Percentiles rank a stretch among this genome's conserved stretches.
Conservation (phyloP, 768 basidiomycete species). For the Psilocybe sp. region DNA sequence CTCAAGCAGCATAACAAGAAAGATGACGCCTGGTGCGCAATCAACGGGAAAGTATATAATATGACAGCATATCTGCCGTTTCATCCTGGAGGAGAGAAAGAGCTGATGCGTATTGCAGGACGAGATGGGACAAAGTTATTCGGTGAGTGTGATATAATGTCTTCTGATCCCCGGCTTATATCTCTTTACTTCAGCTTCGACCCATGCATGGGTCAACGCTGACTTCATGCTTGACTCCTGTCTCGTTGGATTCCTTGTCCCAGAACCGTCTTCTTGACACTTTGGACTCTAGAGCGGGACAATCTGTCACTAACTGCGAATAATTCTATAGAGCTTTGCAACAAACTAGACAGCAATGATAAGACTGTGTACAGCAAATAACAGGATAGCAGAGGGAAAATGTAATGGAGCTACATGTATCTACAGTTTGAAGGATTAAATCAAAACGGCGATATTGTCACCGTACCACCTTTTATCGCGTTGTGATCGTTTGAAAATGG, state of each 20-base stretch:
- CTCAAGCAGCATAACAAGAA: slow-evolving; percentile 78
- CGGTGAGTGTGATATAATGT: slow-evolving; percentile 47
- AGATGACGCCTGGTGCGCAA: slow-evolving; percentile 90
- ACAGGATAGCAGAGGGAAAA: no score
- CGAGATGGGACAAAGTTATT: slow-evolving; percentile 94
- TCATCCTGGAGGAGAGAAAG: slow-evolving; percentile 93
- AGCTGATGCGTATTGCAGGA: slow-evolving; percentile 93
- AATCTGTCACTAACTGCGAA: not conserved
- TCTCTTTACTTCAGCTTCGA: slow-evolving; percentile 53
- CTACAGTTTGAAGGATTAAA: no score
- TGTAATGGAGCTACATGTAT: no score
- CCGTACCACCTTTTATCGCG: not conserved
- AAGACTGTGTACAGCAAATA: no score
- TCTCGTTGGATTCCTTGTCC: slow-evolving; percentile 85
- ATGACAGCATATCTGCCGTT: slow-evolving; percentile 88
- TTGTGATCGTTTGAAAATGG: not conserved
- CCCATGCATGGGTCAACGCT: slow-evolving; percentile 96
- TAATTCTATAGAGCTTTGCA: not conserved
- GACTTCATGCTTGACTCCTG: slow-evolving; percentile 95
- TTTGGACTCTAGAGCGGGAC: not conserved
- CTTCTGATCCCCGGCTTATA: not conserved
- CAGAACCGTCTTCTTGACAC: slow-evolving; percentile 45
- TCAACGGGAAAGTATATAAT: slow-evolving; percentile 95
- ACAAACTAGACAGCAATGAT: not conserved
- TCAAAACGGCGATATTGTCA: not conserved